Base-by-base conservation (phyloP, 768 basidiomycete genomes). In the Kwoniella europaea region DNA sequence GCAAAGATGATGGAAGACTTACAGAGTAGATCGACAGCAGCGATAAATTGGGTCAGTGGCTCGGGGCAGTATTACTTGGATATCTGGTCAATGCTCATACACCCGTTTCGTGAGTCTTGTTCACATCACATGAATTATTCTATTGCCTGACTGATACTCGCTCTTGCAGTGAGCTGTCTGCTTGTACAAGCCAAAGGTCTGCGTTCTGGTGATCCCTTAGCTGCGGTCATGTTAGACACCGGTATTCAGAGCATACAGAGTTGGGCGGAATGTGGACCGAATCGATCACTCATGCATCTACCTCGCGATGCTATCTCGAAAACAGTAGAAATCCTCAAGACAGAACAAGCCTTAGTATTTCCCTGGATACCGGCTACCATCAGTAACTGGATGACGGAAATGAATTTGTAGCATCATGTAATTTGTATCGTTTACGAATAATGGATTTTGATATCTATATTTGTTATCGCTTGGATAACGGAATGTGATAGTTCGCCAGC, bases 41-140 rank as follows among this genome's bases (percentile, higher is more conserved):
- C 65, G 7, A 66, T 66, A n/a, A 35, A 56, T 22, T 66, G 65
- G 65, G 65, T 56, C 12, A 56, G 24, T 66, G 53, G 54, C 43
- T 4, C 53, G 27, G 65, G 65, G 22, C 53, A 54, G 53, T 66
- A 56, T 29, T 66, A 66, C 29, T 54, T 66, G 9, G 65, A 66
- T 43, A 66, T 66, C 10, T 66, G 65, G 65, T 58, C 65, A 42
- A 57, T 66, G 55, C 55, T 66, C 22, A 35, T 66, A 42, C 65
- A 66, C 20, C 65, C 65, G 29, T 66, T 66, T 29, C 29, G 65
- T 66, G 29, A 57, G 65, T 57, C 27, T 18, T 50, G 13, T 18
- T 50, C 46, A 35, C 35, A 9, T 35, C 35, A 35, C 35, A 35
- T 35, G 52, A 53, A 22, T 18, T 56, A 56, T 15, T 22, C 55